Percentiles rank a stretch among this genome's conserved stretches.
Evolutionary conservation across 805 yeast species (phyloP).

Genomic region (Zygosaccharomyces bailii): DNA sequence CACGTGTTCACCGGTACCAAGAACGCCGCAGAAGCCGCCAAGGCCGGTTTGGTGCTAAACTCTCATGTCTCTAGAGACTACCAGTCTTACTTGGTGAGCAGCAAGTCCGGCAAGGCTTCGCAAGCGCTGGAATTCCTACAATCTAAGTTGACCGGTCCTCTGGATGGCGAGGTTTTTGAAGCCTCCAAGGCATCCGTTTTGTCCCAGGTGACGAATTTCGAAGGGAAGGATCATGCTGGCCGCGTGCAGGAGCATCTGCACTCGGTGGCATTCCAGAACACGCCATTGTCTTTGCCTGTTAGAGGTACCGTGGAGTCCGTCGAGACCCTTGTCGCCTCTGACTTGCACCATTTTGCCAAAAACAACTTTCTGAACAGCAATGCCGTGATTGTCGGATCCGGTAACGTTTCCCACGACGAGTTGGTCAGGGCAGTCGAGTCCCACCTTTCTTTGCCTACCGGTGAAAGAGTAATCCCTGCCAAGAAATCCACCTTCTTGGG

Average conservation of each 20-base stretch:
- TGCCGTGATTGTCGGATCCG: constrained; percentile 63
- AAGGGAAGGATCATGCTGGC: constrained; percentile 51
- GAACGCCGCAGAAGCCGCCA: constrained; percentile 36
- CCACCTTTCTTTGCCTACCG: constrained; percentile 39
- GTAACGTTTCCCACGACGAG: constrained; percentile 66
- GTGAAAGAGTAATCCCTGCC: constrained; percentile 51
- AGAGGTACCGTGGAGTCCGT: constrained; percentile 71
- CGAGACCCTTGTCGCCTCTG: constrained; percentile 53
- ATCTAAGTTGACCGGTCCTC: constrained; percentile 37
- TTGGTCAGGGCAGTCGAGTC: constrained; percentile 64
- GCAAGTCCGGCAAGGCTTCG: constrained; percentile 47
- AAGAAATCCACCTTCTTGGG: constrained; percentile 67
- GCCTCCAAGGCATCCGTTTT: constrained; percentile 47
- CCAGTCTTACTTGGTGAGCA: constrained; percentile 58
- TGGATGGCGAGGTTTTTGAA: constrained; percentile 45
- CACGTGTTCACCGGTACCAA: constrained; percentile 43
- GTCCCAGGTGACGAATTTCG: constrained; percentile 50
- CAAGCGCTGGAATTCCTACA: constrained; percentile 54
- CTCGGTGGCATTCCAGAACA: constrained; percentile 83
- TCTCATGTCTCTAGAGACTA: constrained; percentile 59
- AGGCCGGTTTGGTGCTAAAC: constrained; percentile 55
- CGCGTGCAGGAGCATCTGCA: constrained; percentile 69
- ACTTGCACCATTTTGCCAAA: constrained; percentile 53
- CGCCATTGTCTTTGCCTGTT: constrained; percentile 72
- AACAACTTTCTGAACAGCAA: constrained; percentile 60